phyloP scores from a whole-genome alignment of 495 filamentous ascomycete genomes.

The Neurospora sp. region DNA sequence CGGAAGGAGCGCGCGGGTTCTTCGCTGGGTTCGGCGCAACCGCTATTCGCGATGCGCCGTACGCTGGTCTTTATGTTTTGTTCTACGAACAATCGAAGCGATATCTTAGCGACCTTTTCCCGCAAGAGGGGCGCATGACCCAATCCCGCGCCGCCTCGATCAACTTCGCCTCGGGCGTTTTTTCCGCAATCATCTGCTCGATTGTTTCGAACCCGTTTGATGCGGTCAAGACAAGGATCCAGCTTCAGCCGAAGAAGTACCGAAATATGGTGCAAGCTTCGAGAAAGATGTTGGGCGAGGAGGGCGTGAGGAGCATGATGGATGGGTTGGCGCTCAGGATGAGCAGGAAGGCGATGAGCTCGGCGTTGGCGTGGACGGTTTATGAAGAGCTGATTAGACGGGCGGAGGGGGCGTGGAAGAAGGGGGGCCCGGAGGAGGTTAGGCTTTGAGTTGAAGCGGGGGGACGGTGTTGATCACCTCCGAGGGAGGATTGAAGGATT shows the following conservation, averaged over 20 bases:
- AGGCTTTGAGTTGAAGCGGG: not conserved
- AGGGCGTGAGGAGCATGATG: conserved; percentile 72
- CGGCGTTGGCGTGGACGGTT: conserved; percentile 87
- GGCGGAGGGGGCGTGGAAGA: conserved; percentile 53
- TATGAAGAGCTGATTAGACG: conserved; percentile 86
- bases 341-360: conserved; percentile 82
- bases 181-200: conserved; percentile 67
- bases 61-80: conserved; percentile 87
- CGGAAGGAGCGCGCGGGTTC: conserved; percentile 73
- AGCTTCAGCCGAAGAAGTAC: conserved; percentile 78
- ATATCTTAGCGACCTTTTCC: conserved; percentile 38
- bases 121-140: conserved; percentile 11
- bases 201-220: conserved; percentile 91
- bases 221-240: conserved; percentile 88
- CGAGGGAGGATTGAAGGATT: too few species aligned
- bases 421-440: not conserved
- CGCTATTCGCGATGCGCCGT: conserved; percentile 85
- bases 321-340: conserved; percentile 83
- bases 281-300: conserved; percentile 66
- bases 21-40: conserved; percentile 93
- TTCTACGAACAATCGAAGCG: conserved; percentile 89
- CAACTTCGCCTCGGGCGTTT: conserved; percentile 71
- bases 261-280: conserved; percentile 74
- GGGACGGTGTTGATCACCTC: not conserved
- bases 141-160: conserved; percentile 52